A percentile compares a stretch with the other conserved stretches of the same genome.
These are phyloP conservation scores for Uronychia setigera DNA, from an alignment of 73 alveolate genomes.

Conservation along the genomic window DNA sequence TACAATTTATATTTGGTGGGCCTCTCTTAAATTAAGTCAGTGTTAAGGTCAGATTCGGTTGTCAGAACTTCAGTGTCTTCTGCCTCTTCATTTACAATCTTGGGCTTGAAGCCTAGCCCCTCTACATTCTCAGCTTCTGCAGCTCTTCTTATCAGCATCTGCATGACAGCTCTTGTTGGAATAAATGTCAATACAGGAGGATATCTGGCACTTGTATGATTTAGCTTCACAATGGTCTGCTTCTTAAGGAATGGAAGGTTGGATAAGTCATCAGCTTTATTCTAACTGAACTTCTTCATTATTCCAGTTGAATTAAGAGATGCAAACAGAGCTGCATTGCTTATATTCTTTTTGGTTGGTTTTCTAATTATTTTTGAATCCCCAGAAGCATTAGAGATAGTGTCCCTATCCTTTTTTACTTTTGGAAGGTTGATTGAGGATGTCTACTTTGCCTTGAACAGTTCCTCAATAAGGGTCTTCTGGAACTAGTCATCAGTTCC, in stretches of 20 bases:
- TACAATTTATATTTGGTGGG: too few species aligned
- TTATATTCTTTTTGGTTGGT: neutral
- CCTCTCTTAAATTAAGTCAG: too few species aligned
- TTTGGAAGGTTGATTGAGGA: neutral
- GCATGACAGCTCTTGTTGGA: neutral
- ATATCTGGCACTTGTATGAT: neutral
- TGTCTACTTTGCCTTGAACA: neutral
- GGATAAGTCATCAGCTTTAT: too few species aligned
- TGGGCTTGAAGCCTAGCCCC: neutral
- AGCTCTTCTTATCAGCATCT: neutral
- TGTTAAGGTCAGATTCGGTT: too few species aligned
- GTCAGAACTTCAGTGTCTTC: too few species aligned
- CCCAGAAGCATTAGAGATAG: neutral
- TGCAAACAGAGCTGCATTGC: neutral
- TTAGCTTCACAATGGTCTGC: neutral
- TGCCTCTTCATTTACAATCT: too few species aligned
- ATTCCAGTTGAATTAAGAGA: too few species aligned
- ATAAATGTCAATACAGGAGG: neutral
- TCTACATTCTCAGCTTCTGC: neutral
- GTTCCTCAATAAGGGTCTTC: neutral
- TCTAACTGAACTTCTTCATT: too few species aligned
- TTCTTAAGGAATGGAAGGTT: neutral
- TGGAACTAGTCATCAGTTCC: neutral
- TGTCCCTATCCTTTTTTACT: neutral
- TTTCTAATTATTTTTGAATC: neutral